phyloP scores from a whole-genome alignment of 2,329 filamentous ascomycete genomes.

The Aureobasidium melanogenum region DNA sequence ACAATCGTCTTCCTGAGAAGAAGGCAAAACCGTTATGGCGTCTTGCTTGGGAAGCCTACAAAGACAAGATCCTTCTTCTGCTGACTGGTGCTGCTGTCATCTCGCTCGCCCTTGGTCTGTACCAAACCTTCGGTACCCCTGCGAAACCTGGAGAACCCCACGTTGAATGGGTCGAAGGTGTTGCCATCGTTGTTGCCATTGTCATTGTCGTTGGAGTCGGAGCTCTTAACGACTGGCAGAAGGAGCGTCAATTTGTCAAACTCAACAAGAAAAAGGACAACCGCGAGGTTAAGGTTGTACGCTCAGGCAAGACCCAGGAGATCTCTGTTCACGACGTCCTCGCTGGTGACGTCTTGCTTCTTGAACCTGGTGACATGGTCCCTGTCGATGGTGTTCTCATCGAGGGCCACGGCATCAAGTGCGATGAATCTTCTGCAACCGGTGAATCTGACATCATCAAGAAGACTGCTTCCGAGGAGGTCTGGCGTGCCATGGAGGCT shows the following conservation, averaged over 20 bases:
- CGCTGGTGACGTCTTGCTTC: conserved; percentile 63
- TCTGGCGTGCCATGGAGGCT: conserved; percentile 55
- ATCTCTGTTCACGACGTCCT: conserved; percentile 63
- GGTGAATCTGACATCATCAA: conserved; percentile 66
- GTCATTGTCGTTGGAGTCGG: conserved; percentile 67
- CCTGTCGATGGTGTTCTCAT: conserved; percentile 66
- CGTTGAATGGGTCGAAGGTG: conserved; percentile 74
- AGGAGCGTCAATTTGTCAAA: conserved; percentile 72
- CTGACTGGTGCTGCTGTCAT: conserved; percentile 64
- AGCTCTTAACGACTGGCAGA: conserved; percentile 74
- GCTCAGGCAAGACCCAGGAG: conserved; percentile 63
- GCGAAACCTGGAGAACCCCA: conserved; percentile 47
- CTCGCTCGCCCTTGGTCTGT: conserved; percentile 65
- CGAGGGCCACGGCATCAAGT: conserved; percentile 58
- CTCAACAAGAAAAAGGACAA: conserved; percentile 74
- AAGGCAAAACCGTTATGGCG: conserved; percentile 62
- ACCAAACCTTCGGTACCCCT: conserved; percentile 55
- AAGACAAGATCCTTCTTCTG: conserved; percentile 69
- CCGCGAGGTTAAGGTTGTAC: conserved; percentile 62
- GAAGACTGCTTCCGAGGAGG: conserved; percentile 57
- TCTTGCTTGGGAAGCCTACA: conserved; percentile 73
- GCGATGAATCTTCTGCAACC: conserved; percentile 67
- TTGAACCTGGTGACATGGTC: conserved; percentile 65
- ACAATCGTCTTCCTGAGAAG: conserved; percentile 60
- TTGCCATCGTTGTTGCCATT: conserved; percentile 70